Conservation (phyloP, 2,329 filamentous ascomycete species). For the Didymella arachidicola region DNA sequence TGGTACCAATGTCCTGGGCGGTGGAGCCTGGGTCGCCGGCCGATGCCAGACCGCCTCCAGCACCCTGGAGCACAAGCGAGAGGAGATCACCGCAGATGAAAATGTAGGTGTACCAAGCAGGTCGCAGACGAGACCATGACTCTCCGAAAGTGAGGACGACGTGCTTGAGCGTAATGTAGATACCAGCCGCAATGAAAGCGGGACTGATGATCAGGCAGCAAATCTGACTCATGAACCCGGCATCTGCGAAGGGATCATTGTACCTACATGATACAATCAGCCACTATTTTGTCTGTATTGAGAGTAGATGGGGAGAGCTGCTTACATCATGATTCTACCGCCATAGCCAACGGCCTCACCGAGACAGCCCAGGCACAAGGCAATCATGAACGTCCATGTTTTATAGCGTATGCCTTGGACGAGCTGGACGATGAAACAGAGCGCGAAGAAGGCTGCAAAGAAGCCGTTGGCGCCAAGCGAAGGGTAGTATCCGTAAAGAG, state of each 20-base stretch:
- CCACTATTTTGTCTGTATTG: not conserved
- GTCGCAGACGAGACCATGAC: conserved; percentile 39
- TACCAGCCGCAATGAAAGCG: conserved; percentile 62
- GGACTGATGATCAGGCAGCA: conserved; percentile 65
- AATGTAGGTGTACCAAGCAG: conserved; percentile 62
- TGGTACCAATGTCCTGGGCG: conserved; percentile 56
- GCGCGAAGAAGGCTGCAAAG: conserved; percentile 61
- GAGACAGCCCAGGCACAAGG: conserved; percentile 57
- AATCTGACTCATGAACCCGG: conserved; percentile 63
- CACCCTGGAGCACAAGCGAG: conserved; percentile 66
- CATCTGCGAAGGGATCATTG: conserved; percentile 59
- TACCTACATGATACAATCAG: conserved; percentile 15
- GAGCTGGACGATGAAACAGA: conserved; percentile 59
- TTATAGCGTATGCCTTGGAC: conserved; percentile 59
- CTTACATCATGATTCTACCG: conserved; percentile 61
- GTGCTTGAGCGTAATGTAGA: conserved; percentile 66
- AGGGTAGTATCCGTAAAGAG: conserved; percentile 64
- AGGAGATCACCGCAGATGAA: conserved; percentile 68
- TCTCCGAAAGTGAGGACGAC: conserved; percentile 64
- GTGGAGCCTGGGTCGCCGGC: conserved; percentile 55
- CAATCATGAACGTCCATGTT: conserved; percentile 65
- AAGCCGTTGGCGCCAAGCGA: conserved; percentile 60
- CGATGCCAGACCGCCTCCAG: conserved; percentile 65
- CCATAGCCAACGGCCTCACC: conserved; percentile 65
- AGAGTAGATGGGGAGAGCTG: not conserved